phyloP scores from a whole-genome alignment of 768 basidiomycete species.

The Hortiboletus campestris region DNA sequence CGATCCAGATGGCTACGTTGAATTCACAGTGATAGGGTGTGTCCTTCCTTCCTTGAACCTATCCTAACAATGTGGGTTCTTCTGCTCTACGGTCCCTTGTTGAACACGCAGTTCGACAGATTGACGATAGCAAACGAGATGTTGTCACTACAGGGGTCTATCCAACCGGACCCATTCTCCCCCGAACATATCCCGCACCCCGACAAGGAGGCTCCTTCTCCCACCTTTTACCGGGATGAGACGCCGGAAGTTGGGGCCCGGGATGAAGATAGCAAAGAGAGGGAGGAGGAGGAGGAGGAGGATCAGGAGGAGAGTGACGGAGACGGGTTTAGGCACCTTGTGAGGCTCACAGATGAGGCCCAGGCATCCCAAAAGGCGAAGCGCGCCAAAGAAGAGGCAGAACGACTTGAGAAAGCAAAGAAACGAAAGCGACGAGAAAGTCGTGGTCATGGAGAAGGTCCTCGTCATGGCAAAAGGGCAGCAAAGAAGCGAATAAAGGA shows the following conservation, averaged over 20 bases:
- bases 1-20: constrained; percentile 59
- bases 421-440: constrained; percentile 30
- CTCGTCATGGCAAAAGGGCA: constrained; percentile 7
- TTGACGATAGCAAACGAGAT: constrained; percentile 90
- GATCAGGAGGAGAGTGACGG: constrained; percentile 28
- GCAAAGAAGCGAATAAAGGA: constrained; percentile 16
- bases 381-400: constrained; percentile 27
- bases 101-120: constrained; percentile 39
- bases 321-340: constrained; percentile 33
- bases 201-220: constrained; percentile 6
- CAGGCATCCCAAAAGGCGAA: constrained; percentile 23
- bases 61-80: background rate
- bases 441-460: constrained; percentile 7
- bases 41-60: background rate
- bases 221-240: constrained; percentile 7
- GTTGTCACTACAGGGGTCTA: constrained; percentile 84
- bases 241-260: constrained; percentile 17
- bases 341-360: constrained; percentile 30
- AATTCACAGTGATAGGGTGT: constrained; percentile 86
- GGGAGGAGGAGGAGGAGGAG: background rate
- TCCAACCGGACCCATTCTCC: constrained; percentile 75
- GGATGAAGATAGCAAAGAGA: constrained; percentile 6
- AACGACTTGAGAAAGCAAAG: constrained; percentile 30
- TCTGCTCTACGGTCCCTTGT: background rate
- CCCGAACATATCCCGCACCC: constrained; percentile 47